phyloP scores from a whole-genome alignment of 305 asterid species.

The Salvia sclarea region DNA sequence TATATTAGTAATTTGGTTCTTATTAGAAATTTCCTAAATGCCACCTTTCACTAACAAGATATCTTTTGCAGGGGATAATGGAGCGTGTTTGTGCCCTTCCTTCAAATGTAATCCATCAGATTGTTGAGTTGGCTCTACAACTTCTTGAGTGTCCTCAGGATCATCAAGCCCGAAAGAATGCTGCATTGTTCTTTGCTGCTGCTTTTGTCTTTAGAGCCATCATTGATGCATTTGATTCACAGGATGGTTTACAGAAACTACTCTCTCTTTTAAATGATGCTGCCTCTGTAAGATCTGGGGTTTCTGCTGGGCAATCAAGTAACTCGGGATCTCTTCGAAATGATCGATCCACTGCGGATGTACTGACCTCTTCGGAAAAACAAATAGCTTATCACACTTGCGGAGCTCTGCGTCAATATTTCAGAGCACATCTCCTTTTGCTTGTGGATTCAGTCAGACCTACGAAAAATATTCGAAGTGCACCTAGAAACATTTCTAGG shows the following conservation, averaged over 20 bases:
- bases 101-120: constrained; percentile 68
- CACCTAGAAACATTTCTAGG: constrained; percentile 74
- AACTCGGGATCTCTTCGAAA: constrained; percentile 72
- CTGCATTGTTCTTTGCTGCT: constrained; percentile 90
- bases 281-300: constrained; percentile 96
- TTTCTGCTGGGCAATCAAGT: constrained; percentile 65
- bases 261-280: constrained; percentile 82
- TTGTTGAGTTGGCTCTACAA: constrained; percentile 90
- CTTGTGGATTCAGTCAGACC: constrained; percentile 95
- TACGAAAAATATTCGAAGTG: constrained; percentile 72
- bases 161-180: constrained; percentile 89
- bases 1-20: constrained; percentile 6
- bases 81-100: constrained; percentile 99
- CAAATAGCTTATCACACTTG: constrained; percentile 97
- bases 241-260: constrained; percentile 87
- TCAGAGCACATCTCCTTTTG: constrained; percentile 89
- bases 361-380: constrained; percentile 89
- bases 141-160: constrained; percentile 85
- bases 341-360: constrained; percentile 87
- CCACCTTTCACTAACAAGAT: constrained; percentile 31
- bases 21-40: neutral
- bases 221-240: constrained; percentile 89
- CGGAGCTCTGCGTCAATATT: constrained; percentile 87
- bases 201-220: constrained; percentile 96
- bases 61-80: constrained; percentile 79